phyloP scores from a whole-genome alignment of 352 stramenopile genomes.

The Globisporangium parvum region DNA sequence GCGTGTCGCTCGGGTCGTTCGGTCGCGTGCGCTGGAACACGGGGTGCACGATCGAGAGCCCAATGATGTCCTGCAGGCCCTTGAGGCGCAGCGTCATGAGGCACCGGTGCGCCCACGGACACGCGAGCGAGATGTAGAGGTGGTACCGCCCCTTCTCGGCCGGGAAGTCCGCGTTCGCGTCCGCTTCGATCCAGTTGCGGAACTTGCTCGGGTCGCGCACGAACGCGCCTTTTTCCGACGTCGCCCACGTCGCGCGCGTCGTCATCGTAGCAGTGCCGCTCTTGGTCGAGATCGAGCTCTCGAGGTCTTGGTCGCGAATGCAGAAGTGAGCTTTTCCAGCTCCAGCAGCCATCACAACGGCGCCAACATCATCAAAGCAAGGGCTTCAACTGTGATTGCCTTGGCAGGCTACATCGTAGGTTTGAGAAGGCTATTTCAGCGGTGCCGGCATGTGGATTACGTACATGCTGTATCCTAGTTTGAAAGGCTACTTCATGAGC shows the following conservation, averaged over 20 bases:
- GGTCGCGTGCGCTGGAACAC: slow-evolving; percentile 76
- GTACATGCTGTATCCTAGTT: too few species aligned
- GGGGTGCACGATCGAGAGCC: slow-evolving; percentile 88
- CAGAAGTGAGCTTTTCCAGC: neutral
- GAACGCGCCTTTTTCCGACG: slow-evolving; percentile 65
- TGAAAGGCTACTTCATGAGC: too few species aligned
- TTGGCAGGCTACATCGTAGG: too few species aligned
- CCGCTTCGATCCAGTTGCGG: slow-evolving; percentile 71
- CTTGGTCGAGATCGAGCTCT: neutral
- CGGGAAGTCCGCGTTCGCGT: slow-evolving; percentile 54
- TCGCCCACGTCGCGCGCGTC: slow-evolving; percentile 52
- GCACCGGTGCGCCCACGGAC: slow-evolving; percentile 83
- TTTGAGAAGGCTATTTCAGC: too few species aligned
- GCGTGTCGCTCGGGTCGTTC: slow-evolving; percentile 58
- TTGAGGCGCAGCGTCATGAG: slow-evolving; percentile 90
- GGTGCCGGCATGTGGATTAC: too few species aligned
- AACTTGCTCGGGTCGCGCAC: slow-evolving; percentile 71
- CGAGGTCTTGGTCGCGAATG: too few species aligned
- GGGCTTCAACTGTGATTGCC: too few species aligned
- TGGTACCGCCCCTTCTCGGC: slow-evolving; percentile 83
- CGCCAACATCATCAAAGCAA: too few species aligned
- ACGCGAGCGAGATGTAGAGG: slow-evolving; percentile 95
- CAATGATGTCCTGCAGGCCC: slow-evolving; percentile 93
- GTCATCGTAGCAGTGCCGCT: slow-evolving; percentile 37
- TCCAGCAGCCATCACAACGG: too few species aligned